phyloP scores from a whole-genome alignment of 2,329 filamentous ascomycete genomes.

The Aaosphaeria arxii region DNA sequence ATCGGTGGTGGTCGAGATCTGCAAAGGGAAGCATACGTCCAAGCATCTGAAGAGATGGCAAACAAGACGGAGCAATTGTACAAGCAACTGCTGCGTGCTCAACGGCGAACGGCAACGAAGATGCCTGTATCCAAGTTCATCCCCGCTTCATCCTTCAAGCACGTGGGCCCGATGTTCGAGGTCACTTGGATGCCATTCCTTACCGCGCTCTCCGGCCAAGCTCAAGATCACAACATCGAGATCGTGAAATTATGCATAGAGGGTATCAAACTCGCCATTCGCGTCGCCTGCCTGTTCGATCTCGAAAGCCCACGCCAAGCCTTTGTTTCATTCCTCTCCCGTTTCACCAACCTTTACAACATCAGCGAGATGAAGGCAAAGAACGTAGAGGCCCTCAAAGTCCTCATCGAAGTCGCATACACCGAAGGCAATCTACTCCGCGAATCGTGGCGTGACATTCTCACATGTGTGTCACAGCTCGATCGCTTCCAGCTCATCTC shows the following conservation, averaged over 20 bases:
- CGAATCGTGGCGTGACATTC: constrained; percentile 90
- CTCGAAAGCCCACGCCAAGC: constrained; percentile 90
- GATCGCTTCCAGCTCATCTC: constrained; percentile 94
- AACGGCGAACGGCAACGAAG: constrained; percentile 75
- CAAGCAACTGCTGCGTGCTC: constrained; percentile 86
- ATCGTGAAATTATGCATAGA: constrained; percentile 91
- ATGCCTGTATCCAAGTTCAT: constrained; percentile 72
- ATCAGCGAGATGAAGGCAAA: constrained; percentile 92
- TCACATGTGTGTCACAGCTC: constrained; percentile 93
- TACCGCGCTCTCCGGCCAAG: constrained; percentile 87
- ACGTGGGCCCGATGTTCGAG: constrained; percentile 97
- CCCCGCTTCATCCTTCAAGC: constrained; percentile 86
- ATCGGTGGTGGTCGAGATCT: constrained; percentile 90
- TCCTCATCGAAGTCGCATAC: constrained; percentile 85
- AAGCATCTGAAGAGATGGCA: constrained; percentile 93
- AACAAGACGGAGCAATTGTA: constrained; percentile 81
- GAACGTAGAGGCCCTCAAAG: constrained; percentile 92
- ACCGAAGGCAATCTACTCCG: constrained; percentile 88
- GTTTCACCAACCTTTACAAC: constrained; percentile 94
- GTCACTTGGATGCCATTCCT: constrained; percentile 99
- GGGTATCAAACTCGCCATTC: constrained; percentile 89
- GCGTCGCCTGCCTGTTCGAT: constrained; percentile 90
- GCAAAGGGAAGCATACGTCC: constrained; percentile 87
- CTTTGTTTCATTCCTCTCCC: constrained; percentile 88
- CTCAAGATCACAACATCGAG: constrained; percentile 91